Conservation (phyloP, 306 rosid genomes). For the Quercus suber region DNA sequence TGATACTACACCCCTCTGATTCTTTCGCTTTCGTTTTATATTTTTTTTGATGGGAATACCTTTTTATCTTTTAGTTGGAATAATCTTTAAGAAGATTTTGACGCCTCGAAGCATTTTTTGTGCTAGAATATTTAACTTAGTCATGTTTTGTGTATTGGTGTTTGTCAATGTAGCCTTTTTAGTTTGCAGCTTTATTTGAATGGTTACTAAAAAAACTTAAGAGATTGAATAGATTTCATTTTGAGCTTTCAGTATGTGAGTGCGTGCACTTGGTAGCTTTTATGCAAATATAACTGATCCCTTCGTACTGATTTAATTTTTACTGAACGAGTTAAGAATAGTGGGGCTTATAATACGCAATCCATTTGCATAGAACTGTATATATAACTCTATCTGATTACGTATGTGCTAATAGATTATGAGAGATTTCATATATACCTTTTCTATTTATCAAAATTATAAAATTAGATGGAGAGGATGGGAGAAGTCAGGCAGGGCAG, state of each 20-base stretch:
- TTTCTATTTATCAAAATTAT: constrained; percentile 30
- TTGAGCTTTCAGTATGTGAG: not conserved
- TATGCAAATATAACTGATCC: not conserved
- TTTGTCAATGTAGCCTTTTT: not conserved
- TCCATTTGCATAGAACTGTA: not conserved
- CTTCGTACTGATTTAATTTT: not conserved
- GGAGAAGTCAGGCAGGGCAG: constrained; percentile 94
- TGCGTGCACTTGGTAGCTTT: not conserved
- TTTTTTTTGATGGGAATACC: not conserved
- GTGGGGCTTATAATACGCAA: not conserved
- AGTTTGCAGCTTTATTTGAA: not conserved
- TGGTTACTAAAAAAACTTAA: not conserved
- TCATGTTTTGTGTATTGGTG: not conserved
- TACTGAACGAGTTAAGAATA: not conserved
- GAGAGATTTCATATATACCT: not conserved
- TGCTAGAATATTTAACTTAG: not conserved
- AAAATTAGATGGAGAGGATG: constrained; percentile 85
- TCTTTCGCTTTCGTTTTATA: not conserved
- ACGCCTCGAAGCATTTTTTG: not conserved
- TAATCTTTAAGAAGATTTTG: not conserved
- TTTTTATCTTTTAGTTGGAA: not conserved
- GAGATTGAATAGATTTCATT: no score
- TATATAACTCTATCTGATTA: not conserved
- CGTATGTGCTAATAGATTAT: not conserved
- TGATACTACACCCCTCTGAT: constrained; percentile 28